These are phyloP conservation scores for Aspergillus nidulans DNA, from an alignment of 495 filamentous ascomycete genomes.

Conservation along the genomic window DNA sequence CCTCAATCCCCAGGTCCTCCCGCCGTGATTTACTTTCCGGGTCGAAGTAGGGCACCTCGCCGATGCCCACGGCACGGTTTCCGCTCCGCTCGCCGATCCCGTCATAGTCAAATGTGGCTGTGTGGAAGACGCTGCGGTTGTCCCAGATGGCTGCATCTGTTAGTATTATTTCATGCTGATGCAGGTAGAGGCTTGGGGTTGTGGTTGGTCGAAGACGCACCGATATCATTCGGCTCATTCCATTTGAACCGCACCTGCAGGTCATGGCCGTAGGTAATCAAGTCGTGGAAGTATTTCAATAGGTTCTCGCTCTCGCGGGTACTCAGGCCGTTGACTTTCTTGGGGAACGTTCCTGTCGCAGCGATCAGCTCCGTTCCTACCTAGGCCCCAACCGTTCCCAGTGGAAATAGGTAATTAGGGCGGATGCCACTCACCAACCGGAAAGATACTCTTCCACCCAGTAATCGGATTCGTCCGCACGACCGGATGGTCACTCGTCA, in stretches of 20 bases:
- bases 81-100: constrained; percentile 56
- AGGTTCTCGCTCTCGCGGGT: constrained; percentile 49
- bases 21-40: constrained; percentile 37
- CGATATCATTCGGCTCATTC: constrained; percentile 51
- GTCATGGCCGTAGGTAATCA: constrained; percentile 67
- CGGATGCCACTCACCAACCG: constrained; percentile 33
- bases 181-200: neutral
- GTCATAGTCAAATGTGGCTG: constrained; percentile 62
- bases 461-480: constrained; percentile 73
- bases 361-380: no score
- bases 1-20: constrained; percentile 28
- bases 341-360: constrained; percentile 22
- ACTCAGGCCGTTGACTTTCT: constrained; percentile 15
- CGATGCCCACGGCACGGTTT: constrained; percentile 57
- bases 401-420: neutral
- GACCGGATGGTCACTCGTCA: constrained; percentile 60
- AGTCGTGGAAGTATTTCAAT: constrained; percentile 53
- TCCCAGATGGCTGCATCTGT: constrained; percentile 63
- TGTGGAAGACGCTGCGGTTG: constrained; percentile 65
- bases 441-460: constrained; percentile 74
- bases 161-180: neutral
- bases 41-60: constrained; percentile 64
- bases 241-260: constrained; percentile 65
- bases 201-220: no score
- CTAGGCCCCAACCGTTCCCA: neutral